Evolutionary conservation across 2,329 filamentous ascomycete genomes (phyloP).

Genomic region (Chlorencoelia australis): DNA sequence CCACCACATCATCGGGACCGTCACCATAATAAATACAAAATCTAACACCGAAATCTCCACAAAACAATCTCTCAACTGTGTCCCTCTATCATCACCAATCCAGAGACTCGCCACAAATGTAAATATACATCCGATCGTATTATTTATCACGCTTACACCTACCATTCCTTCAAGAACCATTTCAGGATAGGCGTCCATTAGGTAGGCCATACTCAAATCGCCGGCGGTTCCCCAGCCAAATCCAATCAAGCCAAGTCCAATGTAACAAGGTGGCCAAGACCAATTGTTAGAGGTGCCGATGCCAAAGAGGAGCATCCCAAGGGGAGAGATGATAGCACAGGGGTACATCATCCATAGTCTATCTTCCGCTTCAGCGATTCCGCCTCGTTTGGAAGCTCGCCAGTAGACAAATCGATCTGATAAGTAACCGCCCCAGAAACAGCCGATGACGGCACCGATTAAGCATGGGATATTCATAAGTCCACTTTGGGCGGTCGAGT

Average conservation of each 20-base stretch:
- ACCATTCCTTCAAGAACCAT: constrained; percentile 50
- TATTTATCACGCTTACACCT: constrained; percentile 47
- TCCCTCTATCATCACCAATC: constrained; percentile 38
- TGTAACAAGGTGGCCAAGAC: constrained; percentile 43
- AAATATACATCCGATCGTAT: constrained; percentile 43
- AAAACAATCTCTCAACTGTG: constrained; percentile 37
- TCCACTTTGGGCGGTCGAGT: constrained; percentile 41
- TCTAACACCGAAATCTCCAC: constrained; percentile 41
- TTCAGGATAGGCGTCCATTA: constrained; percentile 45
- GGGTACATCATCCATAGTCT: constrained; percentile 27
- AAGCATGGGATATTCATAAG: constrained; percentile 48
- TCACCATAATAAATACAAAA: constrained; percentile 40
- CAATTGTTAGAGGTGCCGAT: constrained; percentile 34
- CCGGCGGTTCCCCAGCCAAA: constrained; percentile 50
- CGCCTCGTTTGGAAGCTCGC: constrained; percentile 25
- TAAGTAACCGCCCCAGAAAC: constrained; percentile 46
- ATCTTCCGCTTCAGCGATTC: constrained; percentile 32
- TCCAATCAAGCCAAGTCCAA: constrained; percentile 46
- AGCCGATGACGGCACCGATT: constrained; percentile 44
- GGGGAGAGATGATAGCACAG: constrained; percentile 26
- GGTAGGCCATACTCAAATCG: constrained; percentile 44
- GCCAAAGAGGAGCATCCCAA: constrained; percentile 33
- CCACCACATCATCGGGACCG: constrained; percentile 43
- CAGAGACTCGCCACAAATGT: constrained; percentile 41
- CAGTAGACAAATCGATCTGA: constrained; percentile 46